phyloP scores from a whole-genome alignment of 495 filamentous ascomycete species.

The Aspergillus cavernicola region DNA sequence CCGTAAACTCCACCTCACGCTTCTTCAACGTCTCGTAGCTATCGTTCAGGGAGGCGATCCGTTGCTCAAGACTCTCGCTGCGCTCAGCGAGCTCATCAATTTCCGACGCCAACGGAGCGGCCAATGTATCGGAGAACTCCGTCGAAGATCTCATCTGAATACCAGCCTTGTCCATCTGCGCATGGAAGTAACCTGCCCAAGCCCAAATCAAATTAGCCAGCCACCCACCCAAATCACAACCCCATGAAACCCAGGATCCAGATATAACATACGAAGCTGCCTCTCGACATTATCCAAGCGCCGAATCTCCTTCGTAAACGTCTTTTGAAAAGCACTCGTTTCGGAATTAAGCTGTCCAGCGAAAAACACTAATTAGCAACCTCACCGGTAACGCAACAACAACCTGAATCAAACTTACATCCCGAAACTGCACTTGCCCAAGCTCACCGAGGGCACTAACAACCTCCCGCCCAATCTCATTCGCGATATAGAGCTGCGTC shows the following conservation, averaged over 20 bases:
- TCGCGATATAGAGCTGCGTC: slow-evolving; percentile 98
- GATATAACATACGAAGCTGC: slow-evolving; percentile 72
- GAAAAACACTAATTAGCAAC: slow-evolving; percentile 14
- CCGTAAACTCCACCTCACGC: slow-evolving; percentile 91
- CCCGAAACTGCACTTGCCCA: slow-evolving; percentile 91
- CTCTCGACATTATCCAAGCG: slow-evolving; percentile 96
- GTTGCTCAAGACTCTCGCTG: slow-evolving; percentile 85
- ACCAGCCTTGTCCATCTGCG: slow-evolving; percentile 87
- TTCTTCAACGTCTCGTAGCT: slow-evolving; percentile 98
- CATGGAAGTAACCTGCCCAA: slow-evolving; percentile 72
- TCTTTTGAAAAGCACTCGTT: slow-evolving; percentile 89
- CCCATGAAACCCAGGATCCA: not conserved
- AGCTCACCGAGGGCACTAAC: slow-evolving; percentile 95
- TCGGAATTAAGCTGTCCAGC: slow-evolving; percentile 77
- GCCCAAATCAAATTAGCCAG: slow-evolving; percentile 5
- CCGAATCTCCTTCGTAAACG: slow-evolving; percentile 95
- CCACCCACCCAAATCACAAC: not conserved
- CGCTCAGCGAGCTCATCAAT: slow-evolving; percentile 94
- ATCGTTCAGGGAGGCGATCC: slow-evolving; percentile 86
- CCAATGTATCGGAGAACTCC: slow-evolving; percentile 79
- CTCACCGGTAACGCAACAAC: no score
- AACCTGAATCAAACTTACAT: slow-evolving; percentile 58
- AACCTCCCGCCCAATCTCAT: slow-evolving; percentile 96
- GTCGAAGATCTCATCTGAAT: slow-evolving; percentile 81
- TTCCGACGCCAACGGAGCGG: slow-evolving; percentile 82